Conservation (phyloP, 495 filamentous ascomycete genomes). For the Bathelium albidoporum region DNA sequence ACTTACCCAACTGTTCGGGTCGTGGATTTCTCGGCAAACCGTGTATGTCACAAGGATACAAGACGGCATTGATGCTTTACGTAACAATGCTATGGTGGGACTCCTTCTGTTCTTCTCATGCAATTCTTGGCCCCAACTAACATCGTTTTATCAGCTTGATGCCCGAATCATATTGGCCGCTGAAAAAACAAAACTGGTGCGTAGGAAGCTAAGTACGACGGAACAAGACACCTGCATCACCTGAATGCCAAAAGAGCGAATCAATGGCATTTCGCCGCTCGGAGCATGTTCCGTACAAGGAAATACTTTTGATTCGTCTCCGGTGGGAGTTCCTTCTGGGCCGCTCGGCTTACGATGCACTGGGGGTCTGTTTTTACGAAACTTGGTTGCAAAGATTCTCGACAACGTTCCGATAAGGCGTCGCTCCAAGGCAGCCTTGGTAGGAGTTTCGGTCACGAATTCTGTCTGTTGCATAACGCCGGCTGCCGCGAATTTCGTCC, state of each 20-base stretch:
- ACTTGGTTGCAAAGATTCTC: too few species aligned
- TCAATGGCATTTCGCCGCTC: neutral
- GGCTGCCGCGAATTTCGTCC: neutral
- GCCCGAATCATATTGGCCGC: neutral
- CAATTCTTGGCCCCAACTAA: neutral
- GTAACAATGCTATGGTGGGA: neutral
- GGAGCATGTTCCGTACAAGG: neutral
- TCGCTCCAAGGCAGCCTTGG: too few species aligned
- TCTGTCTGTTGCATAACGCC: neutral
- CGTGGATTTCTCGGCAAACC: neutral
- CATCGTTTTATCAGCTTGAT: neutral
- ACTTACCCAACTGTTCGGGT: neutral
- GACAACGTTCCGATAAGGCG: too few species aligned
- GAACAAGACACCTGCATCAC: neutral
- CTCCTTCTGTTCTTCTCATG: neutral
- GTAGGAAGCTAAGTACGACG: neutral
- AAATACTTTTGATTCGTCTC: neutral
- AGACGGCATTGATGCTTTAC: neutral
- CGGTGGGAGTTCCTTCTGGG: neutral
- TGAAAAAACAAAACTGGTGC: neutral
- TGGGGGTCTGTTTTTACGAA: too few species aligned
- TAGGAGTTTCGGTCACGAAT: neutral
- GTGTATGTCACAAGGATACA: neutral
- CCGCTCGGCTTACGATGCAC: too few species aligned
- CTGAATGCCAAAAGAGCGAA: neutral